These are phyloP conservation scores for Aspergillus felis DNA, from an alignment of 2,329 filamentous ascomycete genomes.

Conservation along the genomic window DNA sequence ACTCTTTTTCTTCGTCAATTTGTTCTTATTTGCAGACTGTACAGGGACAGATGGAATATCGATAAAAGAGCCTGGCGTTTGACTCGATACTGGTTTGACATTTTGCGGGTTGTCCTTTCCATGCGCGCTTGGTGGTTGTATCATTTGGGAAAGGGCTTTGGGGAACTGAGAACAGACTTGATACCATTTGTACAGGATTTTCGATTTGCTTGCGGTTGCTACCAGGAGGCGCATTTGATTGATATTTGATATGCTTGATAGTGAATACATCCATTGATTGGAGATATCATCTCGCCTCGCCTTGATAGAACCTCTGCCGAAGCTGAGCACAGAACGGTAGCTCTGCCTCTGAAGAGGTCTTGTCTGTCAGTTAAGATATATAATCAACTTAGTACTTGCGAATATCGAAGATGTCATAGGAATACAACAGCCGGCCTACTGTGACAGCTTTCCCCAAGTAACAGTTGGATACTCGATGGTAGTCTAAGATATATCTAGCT, in stretches of 20 bases:
- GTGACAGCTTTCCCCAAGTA: no score
- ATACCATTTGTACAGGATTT: slow-evolving; percentile 36
- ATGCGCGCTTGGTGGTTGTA: slow-evolving; percentile 22
- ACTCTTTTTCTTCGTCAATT: not conserved
- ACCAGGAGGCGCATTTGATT: slow-evolving; percentile 2
- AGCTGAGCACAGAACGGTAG: not conserved
- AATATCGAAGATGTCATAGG: no score
- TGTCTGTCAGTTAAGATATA: not conserved
- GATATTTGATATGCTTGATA: slow-evolving; percentile 9
- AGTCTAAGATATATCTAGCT: not conserved
- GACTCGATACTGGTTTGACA: slow-evolving; percentile 11
- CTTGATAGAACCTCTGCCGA: not conserved
- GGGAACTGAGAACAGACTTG: slow-evolving; percentile 23
- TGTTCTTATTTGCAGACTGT: slow-evolving; percentile 16
- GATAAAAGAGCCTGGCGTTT: slow-evolving; percentile 25
- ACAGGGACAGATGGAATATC: slow-evolving; percentile 19
- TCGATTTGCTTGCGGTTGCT: slow-evolving; percentile 8
- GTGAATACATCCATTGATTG: not conserved
- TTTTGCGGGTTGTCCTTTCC: slow-evolving; percentile 16
- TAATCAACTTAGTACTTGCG: not conserved
- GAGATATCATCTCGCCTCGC: not conserved
- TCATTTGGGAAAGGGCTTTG: slow-evolving; percentile 23
- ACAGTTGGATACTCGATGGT: no score
- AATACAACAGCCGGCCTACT: no score
- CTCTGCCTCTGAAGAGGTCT: not conserved